phyloP scores from a whole-genome alignment of 768 basidiomycete species.

The Agaricus subrufescens region DNA sequence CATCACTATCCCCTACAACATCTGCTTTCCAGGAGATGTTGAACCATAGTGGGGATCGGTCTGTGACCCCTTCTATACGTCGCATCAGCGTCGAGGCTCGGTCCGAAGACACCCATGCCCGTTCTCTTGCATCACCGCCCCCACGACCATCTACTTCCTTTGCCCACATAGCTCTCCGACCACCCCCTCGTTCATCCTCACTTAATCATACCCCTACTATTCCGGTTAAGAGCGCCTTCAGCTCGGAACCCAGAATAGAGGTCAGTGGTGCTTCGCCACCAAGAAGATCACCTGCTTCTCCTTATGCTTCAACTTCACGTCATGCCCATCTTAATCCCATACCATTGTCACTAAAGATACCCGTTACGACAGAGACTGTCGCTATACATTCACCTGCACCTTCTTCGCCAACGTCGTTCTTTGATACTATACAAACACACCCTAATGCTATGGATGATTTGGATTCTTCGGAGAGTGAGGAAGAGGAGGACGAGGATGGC shows the following conservation, averaged over 20 bases:
- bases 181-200: constrained; percentile 18
- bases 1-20: constrained; percentile 58
- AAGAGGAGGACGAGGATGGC: constrained; percentile 37
- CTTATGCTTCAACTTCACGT: constrained; percentile 29
- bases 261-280: constrained; percentile 39
- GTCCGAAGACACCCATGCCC: constrained; percentile 11
- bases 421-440: constrained; percentile 67
- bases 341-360: constrained; percentile 40
- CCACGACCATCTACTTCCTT: constrained; percentile 64
- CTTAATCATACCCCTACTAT: constrained; percentile 17
- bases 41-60: constrained; percentile 20
- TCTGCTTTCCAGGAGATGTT: constrained; percentile 76
- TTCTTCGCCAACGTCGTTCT: constrained; percentile 66
- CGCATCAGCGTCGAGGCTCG: constrained; percentile 11
- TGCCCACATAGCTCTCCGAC: constrained; percentile 35
- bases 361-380: constrained; percentile 35
- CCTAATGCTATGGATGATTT: constrained; percentile 72
- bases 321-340: constrained; percentile 18
- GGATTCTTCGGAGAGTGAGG: constrained; percentile 54
- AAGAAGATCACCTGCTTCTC: constrained; percentile 22
- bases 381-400: constrained; percentile 51
- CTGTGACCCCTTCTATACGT: constrained; percentile 18
- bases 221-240: constrained; percentile 11
- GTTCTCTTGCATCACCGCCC: constrained; percentile 48
- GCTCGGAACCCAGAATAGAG: constrained; percentile 24